These are phyloP conservation scores for Posidonia australis DNA, from an alignment of 106 monocot species.

Conservation along the genomic window DNA sequence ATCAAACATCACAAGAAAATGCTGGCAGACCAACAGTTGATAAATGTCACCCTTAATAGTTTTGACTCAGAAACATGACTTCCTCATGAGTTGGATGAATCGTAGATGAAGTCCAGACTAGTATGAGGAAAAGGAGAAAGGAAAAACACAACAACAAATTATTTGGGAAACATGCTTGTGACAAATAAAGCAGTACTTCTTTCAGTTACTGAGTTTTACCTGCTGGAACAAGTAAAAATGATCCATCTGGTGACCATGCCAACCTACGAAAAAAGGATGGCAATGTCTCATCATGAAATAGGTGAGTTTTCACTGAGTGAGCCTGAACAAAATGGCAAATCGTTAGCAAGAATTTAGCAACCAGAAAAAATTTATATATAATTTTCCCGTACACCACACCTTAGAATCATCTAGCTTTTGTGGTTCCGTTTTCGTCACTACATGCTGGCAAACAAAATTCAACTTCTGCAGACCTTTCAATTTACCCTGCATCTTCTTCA, in stretches of 20 bases:
- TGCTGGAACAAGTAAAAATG: slow-evolving; percentile 80
- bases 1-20: no score
- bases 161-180: no score
- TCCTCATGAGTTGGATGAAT: no score
- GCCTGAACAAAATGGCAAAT: slow-evolving; percentile 22
- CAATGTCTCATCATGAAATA: slow-evolving; percentile 97
- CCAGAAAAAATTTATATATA: not conserved
- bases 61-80: no score
- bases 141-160: no score
- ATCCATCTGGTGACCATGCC: slow-evolving; percentile 93
- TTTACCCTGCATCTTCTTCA: slow-evolving; percentile 55
- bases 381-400: slow-evolving; percentile 23
- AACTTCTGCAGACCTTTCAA: slow-evolving; percentile 52
- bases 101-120: no score
- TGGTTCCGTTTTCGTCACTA: slow-evolving; percentile 42
- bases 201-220: slow-evolving; percentile 26
- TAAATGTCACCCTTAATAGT: no score
- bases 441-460: slow-evolving; percentile 73
- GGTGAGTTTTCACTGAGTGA: slow-evolving; percentile 33
- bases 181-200: not conserved
- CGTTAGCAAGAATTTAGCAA: not conserved
- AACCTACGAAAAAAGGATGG: slow-evolving; percentile 89
- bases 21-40: no score
- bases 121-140: no score
- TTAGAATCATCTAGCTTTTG: slow-evolving; percentile 56